Base-by-base conservation (phyloP, 192 early-diverging fungal species). In the Coemansia sp. region DNA sequence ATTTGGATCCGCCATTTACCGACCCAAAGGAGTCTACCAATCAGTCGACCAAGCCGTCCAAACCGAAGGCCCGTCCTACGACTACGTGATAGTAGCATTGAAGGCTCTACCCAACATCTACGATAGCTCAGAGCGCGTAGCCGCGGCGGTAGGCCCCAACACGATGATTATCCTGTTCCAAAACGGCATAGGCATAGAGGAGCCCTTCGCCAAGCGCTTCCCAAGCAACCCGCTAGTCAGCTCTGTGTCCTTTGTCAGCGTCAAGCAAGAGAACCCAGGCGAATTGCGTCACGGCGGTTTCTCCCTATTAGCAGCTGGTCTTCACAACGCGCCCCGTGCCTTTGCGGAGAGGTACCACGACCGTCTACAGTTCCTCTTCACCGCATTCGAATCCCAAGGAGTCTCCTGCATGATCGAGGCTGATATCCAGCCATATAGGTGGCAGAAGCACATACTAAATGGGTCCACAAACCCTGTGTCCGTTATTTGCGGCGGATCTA, bases 151-250 rank as follows among this genome's bases (percentile, higher is more conserved):
- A 3, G 50, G 55, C 5, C 24, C 51, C 6, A 14, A 28, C 40
- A 82, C 79, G 2, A 77, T 73, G 67, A 51, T 82, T 5, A 28
- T 77, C 4, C 31, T 82, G 42, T 87, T 92, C 42, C 90, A 92
- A 72, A 92, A 92, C 65, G 90, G 90, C 5, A 81, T 92, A 10
- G 88, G 85, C 0, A 79, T 89, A 43, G 90, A 92, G 53, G 82
- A 86, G 6, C 83, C 85, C 23, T 82, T 87, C 56, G 70, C 63
- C 18, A 62, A 51, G 24, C 71, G 77, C 31, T 92, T 88, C 70
- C 89, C 89, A 9, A 45, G 71, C 13, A 88, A 42, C 8, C 56
- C 74, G 0, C 3, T 82, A 14, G 79, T 62, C 31, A 82, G 79
- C 67, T 66, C 67, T 1, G 79, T 77, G 9, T 72, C 70, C 3